Evolutionary conservation across 2,329 filamentous ascomycete species (phyloP), one percentile per base, ranked within the genome.

Genomic region (Cladosporium sp.): DNA sequence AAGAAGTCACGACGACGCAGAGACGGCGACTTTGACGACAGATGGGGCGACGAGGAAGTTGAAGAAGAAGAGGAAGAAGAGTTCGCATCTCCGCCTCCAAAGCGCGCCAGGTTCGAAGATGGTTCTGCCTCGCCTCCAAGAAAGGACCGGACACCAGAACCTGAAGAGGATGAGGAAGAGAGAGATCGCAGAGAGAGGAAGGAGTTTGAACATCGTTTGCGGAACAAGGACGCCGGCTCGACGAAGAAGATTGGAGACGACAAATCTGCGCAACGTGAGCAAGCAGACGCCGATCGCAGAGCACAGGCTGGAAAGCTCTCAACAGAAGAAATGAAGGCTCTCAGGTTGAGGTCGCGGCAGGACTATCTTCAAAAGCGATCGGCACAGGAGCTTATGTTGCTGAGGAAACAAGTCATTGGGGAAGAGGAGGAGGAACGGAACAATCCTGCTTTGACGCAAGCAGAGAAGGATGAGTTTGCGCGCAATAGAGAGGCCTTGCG

Each of bases 351-450:
- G 36, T 96, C 93, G 3, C 87, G 95, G 68, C 93, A 97, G 75
- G 90, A 95, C 71, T 99, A 99, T 75, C 84, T 99, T 34, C 92
- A 93, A 78, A 98, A 99, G 82, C 87, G 95, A 69, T 93, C 97
- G 76, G 84, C 90, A 0, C 92, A 98, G 78, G 88, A 92, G 67
- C 80, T 99, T 18, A 92, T 92, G 0, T 80, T 99, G n/a, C 80
- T 99, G 59, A 87, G 93, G 36, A 92, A 91, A 74, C 94, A 98
- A 75, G 95, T 99, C 2, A 88, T 88, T 0, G 94, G 98, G 72
- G 95, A 99, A 77, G 89, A 89, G 1, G 88, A 82, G 59, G 82
- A 90, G 26, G 93, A 97, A 76, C 78, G 96, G 63, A 85, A 88
- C 57, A 92, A 93, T 55, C 88, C 89, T 0, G 85, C 85, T 55